phyloP scores from a whole-genome alignment of 345 rosid species.

The Populus ilicifolia region DNA sequence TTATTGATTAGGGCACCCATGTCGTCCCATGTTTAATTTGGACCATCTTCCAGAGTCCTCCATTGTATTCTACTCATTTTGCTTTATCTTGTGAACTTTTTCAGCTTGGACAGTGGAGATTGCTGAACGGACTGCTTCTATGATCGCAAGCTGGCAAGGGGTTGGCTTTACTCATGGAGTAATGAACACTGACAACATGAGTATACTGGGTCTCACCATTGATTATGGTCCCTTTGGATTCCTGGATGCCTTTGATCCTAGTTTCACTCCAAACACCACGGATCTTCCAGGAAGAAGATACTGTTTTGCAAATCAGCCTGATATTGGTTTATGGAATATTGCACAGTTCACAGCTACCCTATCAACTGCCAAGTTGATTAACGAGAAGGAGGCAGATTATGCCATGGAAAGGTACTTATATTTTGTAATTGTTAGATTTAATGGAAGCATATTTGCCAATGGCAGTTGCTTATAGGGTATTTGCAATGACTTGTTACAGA shows the following conservation, averaged over 20 bases:
- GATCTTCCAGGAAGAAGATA: constrained; percentile 98
- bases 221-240: constrained; percentile 99
- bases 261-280: constrained; percentile 93
- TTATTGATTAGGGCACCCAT: too few relatives aligned
- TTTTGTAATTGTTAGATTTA: background rate
- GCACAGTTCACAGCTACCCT: constrained; percentile 75
- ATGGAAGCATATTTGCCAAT: background rate
- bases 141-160: constrained; percentile 93
- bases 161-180: constrained; percentile 98
- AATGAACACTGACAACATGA: constrained; percentile 97
- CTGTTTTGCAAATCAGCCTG: constrained; percentile 97
- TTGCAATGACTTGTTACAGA: constrained; percentile 37
- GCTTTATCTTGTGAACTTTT: constrained; percentile 13
- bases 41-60: background rate
- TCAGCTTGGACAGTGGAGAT: constrained; percentile 93
- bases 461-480: background rate
- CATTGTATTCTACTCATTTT: background rate
- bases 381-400: constrained; percentile 76
- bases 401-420: constrained; percentile 79
- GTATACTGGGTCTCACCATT: constrained; percentile 89
- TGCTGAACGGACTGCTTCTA: constrained; percentile 83
- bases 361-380: constrained; percentile 63
- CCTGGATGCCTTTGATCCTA: constrained; percentile 96
- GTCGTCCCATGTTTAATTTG: too few relatives aligned
- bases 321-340: constrained; percentile 87